phyloP scores from a whole-genome alignment of 306 rosid species.

The Calophaca sinica region DNA sequence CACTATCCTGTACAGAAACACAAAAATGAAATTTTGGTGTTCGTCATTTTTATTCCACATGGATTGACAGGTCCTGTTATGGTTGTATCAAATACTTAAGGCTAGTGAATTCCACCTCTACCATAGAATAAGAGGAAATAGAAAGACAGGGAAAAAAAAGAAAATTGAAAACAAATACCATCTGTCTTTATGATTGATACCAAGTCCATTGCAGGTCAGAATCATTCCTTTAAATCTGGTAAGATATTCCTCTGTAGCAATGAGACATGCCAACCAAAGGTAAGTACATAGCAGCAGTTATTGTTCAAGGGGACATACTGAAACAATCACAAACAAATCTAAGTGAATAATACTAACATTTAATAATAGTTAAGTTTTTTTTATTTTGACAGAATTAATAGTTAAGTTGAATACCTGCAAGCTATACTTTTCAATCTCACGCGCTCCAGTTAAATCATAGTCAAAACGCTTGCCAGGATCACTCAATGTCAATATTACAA shows the following conservation, averaged over 20 bases:
- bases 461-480: slow-evolving; percentile 71
- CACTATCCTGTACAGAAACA: background rate
- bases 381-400: background rate
- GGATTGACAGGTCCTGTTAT: background rate
- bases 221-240: slow-evolving; percentile 81
- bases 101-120: slow-evolving; percentile 4
- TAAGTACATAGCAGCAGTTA: slow-evolving; percentile 17
- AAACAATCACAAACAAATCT: slow-evolving; percentile 32
- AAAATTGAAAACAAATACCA: slow-evolving; percentile 53
- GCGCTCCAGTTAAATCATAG: slow-evolving; percentile 71
- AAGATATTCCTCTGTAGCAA: slow-evolving; percentile 70
- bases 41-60: background rate
- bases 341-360: slow-evolving; percentile 11
- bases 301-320: background rate
- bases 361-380: too few relatives aligned
- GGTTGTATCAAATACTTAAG: background rate
- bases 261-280: slow-evolving; percentile 5
- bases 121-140: slow-evolving; percentile 3
- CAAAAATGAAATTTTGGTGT: background rate
- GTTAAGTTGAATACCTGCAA: slow-evolving; percentile 57
- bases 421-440: slow-evolving; percentile 73
- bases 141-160: slow-evolving; percentile 6
- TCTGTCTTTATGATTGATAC: slow-evolving; percentile 58
- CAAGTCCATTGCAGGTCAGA: slow-evolving; percentile 86
- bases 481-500: slow-evolving; percentile 54